These are phyloP conservation scores for Sugiyamaella japonica DNA, from an alignment of 1,139 yeast species.

Conservation along the genomic window DNA sequence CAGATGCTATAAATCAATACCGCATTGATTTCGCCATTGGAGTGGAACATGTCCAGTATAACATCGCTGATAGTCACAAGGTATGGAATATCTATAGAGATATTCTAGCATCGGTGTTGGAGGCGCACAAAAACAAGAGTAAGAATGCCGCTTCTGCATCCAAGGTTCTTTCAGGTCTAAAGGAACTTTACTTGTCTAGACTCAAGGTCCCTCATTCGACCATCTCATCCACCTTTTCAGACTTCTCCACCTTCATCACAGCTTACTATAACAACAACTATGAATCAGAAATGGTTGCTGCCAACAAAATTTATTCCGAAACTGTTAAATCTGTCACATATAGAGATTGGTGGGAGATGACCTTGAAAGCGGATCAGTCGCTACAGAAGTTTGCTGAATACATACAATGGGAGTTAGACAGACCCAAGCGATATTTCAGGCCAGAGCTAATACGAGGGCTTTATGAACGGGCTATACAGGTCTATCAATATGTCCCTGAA, in stretches of 20 bases:
- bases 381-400: conserved; percentile 37
- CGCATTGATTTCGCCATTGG: conserved; percentile 17
- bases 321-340: conserved; percentile 37
- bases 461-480: conserved; percentile 32
- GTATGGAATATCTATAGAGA: conserved; percentile 43
- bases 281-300: conserved; percentile 44
- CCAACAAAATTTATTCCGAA: conserved; percentile 42
- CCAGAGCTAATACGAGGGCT: conserved; percentile 26
- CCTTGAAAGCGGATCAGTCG: conserved; percentile 22
- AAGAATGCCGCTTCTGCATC: background rate
- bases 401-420: conserved; percentile 33
- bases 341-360: conserved; percentile 31
- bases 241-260: conserved; percentile 49
- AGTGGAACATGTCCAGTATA: conserved; percentile 41
- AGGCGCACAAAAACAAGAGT: background rate
- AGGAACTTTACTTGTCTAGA: conserved; percentile 42
- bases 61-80: conserved; percentile 41
- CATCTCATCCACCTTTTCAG: conserved; percentile 47
- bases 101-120: conserved; percentile 1
- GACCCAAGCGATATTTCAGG: conserved; percentile 19
- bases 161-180: conserved; percentile 22
- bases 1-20: conserved; percentile 6
- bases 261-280: conserved; percentile 38
- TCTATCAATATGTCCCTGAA: conserved; percentile 26
- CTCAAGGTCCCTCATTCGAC: conserved; percentile 48